A percentile compares a stretch with the other conserved stretches of the same genome.
Conservation (phyloP, 163 green algal genomes). For the Scenedesmus sp. region DNA sequence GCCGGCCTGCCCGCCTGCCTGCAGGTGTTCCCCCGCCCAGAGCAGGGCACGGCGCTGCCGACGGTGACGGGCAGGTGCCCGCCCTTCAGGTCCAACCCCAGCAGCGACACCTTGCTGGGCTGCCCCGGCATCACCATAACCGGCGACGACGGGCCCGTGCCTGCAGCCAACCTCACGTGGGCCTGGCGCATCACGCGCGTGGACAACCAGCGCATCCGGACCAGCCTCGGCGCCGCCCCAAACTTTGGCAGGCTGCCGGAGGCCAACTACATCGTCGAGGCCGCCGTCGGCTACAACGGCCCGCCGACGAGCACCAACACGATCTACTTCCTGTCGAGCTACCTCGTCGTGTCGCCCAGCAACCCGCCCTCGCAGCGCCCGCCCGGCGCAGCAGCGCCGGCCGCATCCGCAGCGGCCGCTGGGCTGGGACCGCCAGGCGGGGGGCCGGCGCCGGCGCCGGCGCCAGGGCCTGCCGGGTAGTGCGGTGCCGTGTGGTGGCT, state of each 20-base stretch:
- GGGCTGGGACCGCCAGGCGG: no score
- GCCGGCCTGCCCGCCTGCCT: neutral
- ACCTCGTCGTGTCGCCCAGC: constrained; percentile 27
- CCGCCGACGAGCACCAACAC: constrained; percentile 41
- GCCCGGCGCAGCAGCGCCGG: neutral
- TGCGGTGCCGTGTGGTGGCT: no score
- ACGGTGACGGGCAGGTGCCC: constrained; percentile 13
- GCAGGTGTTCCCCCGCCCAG: neutral
- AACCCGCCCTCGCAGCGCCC: neutral
- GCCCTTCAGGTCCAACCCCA: constrained; percentile 32
- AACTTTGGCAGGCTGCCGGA: constrained; percentile 41
- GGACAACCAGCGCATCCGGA: neutral
- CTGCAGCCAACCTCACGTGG: constrained; percentile 2
- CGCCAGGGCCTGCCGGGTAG: no score
- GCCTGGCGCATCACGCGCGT: constrained; percentile 23
- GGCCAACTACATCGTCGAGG: constrained; percentile 43
- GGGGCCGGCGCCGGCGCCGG: no score
- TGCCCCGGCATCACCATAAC: constrained; percentile 13
- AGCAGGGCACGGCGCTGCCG: neutral
- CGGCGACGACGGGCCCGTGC: neutral
- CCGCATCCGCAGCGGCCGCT: neutral
- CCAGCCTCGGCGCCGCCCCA: neutral
- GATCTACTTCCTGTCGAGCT: constrained; percentile 50
- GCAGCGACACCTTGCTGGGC: constrained; percentile 7
- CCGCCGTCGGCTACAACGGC: constrained; percentile 25